phyloP scores from a whole-genome alignment of 768 basidiomycete genomes.

The Dioszegia aurantiaca region DNA sequence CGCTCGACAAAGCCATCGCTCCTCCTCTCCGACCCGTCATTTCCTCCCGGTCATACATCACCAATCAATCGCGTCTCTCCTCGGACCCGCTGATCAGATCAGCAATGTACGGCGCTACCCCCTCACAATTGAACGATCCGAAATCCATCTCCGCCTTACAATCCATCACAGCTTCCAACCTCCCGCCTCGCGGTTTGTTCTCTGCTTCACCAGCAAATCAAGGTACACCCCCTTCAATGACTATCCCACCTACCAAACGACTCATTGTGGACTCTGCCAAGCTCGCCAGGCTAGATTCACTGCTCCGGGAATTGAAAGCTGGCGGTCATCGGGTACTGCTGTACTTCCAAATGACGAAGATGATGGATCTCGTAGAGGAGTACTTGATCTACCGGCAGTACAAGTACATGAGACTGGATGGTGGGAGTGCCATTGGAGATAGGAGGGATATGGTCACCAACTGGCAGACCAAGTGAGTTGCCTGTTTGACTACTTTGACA shows the following conservation, averaged over 20 bases:
- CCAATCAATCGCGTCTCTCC: conserved; percentile 61
- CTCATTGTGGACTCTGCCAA: conserved; percentile 96
- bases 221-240: conserved; percentile 76
- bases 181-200: conserved; percentile 69
- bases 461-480: conserved; percentile 87
- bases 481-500: background rate
- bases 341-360: conserved; percentile 99
- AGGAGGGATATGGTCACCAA: conserved; percentile 98
- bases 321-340: conserved; percentile 90
- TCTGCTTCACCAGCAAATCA: conserved; percentile 67
- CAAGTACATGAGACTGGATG: conserved; percentile 89
- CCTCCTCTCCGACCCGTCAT: conserved; percentile 74
- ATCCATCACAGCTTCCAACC: conserved; percentile 59
- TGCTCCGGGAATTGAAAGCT: conserved; percentile 88
- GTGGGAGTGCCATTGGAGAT: conserved; percentile 90
- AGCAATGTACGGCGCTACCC: conserved; percentile 79
- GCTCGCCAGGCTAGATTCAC: conserved; percentile 78
- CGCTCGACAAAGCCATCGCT: conserved; percentile 77
- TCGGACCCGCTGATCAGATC: conserved; percentile 73
- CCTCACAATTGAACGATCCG: conserved; percentile 62
- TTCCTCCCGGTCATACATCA: conserved; percentile 73
- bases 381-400: conserved; percentile 95
- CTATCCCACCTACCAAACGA: conserved; percentile 89
- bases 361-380: conserved; percentile 99
- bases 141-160: conserved; percentile 57